Base-by-base conservation (phyloP, 2,329 filamentous ascomycete genomes). In the Pestalotiopsis sp. region DNA sequence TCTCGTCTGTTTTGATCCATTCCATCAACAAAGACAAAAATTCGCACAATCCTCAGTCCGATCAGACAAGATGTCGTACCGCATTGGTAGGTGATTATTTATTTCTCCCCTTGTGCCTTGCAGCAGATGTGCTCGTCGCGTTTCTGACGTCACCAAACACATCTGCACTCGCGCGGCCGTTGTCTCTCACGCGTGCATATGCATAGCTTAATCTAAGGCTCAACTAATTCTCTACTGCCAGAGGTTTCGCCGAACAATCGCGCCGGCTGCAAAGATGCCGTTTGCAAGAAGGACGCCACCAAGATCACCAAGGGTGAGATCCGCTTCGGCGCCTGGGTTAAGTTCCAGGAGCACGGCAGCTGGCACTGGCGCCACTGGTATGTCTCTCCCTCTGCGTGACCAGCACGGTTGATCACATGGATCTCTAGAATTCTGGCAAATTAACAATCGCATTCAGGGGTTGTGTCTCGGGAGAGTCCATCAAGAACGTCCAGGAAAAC, bases 361-460 rank as follows among this genome's bases (percentile, higher is more conserved):
- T 97, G 90, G 89, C 80, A 83, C 68, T 98, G 92, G 90, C 92
- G 91, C 77, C 95, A 98, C 79, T 98, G 95, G 95, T 97, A 85
- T 77, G 87, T 74, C 58, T 49, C 61, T 68, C 61, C 27, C 12
- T 59, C 13, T 25, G 14, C 59, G 20, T 17, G 27, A n/a, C 13
- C 7, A n/a, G 4, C 7, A 20, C 59, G 59, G 59, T 56, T 25
- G 25, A 66, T 58, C 25, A 57, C 39, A 36, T 61, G 41, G 14
- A 61, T 36, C 61, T 67, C 69, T 69, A 61, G 36, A 69, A 56
- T 1, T 56, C n/a, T 62, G 66, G 63, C 63, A 68, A 57, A n/a
- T 39, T 60, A 2, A 65, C 41, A 9, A 31, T 25, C 6, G 17
- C n/a, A 38, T 3, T 25, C 64, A 97, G 95, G 95, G 95, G 95